Conservation (phyloP, 1,284 basidiomycete genomes). For the Papiliotrema fonsecae region DNA sequence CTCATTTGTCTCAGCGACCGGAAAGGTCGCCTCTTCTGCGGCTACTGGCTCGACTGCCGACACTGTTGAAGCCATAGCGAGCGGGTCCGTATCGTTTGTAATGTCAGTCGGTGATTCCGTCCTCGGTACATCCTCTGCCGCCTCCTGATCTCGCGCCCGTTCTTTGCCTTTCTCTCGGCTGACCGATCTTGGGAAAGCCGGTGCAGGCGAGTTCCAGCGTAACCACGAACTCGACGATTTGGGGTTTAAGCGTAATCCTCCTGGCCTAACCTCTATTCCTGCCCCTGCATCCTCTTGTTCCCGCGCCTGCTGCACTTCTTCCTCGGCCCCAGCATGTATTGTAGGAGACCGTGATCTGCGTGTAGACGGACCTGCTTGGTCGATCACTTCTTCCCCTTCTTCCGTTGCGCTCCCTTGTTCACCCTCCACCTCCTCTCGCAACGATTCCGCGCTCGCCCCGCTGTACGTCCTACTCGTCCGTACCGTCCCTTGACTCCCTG, state of each 20-base stretch:
- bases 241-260: conserved; percentile 34
- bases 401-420: conserved; percentile 13
- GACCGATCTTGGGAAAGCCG: conserved; percentile 28
- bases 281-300: no score
- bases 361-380: no score
- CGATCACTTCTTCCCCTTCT: background rate
- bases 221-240: conserved; percentile 37
- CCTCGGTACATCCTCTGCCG: background rate
- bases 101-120: no score
- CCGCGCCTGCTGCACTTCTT: no score
- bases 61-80: no score
- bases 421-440: conserved; percentile 8
- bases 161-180: conserved; percentile 29
- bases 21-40: no score
- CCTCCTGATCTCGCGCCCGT: conserved; percentile 6
- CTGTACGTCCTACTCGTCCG: conserved; percentile 19
- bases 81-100: no score
- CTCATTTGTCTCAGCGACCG: no score
- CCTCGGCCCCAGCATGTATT: no score
- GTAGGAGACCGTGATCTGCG: no score
- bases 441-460: conserved; percentile 9
- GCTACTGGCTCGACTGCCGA: no score
- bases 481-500: conserved; percentile 32
- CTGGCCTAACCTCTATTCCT: no score
- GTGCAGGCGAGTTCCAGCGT: conserved; percentile 34